Base-by-base conservation (phyloP, 2,329 filamentous ascomycete species). In the Ophiostoma triangulosporum region DNA sequence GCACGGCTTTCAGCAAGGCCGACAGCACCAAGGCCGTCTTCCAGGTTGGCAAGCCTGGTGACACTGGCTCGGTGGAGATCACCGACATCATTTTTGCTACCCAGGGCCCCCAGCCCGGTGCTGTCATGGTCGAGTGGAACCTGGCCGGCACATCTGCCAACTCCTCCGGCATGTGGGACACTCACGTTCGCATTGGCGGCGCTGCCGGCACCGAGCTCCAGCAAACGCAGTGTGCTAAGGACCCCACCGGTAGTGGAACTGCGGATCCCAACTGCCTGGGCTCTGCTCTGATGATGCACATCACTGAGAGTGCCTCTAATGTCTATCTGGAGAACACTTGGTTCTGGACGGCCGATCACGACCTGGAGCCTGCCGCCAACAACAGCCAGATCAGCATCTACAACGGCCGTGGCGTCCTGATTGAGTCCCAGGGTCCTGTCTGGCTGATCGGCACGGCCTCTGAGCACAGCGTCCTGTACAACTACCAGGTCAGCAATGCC, bases 151-250 rank as follows among this genome's bases (percentile, higher is more conserved):
- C 76, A 60, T 73, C 68, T 53, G 76, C 83, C 55, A 88, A 88
- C 48, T 78, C 81, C 1, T 83, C 82, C 20, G 91, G 81, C 57
- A 82, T 96, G 69, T 98, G 90, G 87, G 93, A 98, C 63, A 83
- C 90, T n/a, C 93, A 98, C 73, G 84, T 93, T 70, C 88, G 93
- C 64, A 80, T 98, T 61, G 91, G 89, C 62, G 93, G 93, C 43
- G 83, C 84, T 53, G 83, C 86, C 4, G 91, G 91, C 56, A 94
- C 90, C 27, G 70, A 86, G 59, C 77, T 97, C 15, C 87, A 94
- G 69, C 84, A 83, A 17, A 76, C 87, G 66, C 82, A 75, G 53
- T 96, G 90, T 72, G 68, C 78, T 66, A 94, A 94, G 76, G 86
- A 83, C 58, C 85, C 86, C 40, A 73, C 75, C 50, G 69, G 73